Base-by-base conservation (phyloP, 1,284 basidiomycete species). In the Porodaedalea pini region DNA sequence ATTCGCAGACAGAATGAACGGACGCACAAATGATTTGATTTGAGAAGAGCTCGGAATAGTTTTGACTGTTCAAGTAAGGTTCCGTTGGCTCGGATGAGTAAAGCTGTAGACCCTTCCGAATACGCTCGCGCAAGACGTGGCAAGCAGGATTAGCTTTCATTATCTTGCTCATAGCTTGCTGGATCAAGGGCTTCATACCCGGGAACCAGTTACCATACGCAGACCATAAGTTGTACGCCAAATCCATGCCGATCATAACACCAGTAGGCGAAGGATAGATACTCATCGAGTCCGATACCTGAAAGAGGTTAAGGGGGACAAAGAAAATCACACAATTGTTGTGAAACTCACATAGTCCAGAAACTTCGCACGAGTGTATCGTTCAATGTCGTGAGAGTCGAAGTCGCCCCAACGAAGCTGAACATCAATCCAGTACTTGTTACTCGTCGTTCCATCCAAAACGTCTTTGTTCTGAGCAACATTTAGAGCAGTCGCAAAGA, bases 121-220 rank as follows among this genome's bases (percentile, higher is more conserved):
- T 97, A 77, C 97, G 96, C 76, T 99, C 97, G 53, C 97, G 90
- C 57, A 99, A 77, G 34, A 99, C 97, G 70, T 98, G 97, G 56
- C 92, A 87, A n/a, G 97, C 97, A 8, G 97, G 97, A 67, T 97
- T 96, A 45, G 94, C 94, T 72, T 96, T 96, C 94, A 98, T 97
- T 73, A 99, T 92, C 82, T 99, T 99, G 44, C 91, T 92, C 94
- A 99, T 98, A 2, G 96, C 97, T 75, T 98, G 95, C 74, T 98
- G 96, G 62, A 99, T 88, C 61, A 99, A 81, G 3, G 96, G 94
- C 77, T 99, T 99, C 82, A 96, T 85, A 54, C 96, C 96, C 15
- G 97, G 96, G 89, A 98, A 98, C 94, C 94, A 99, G 71, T 97
- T 96, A 60, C 96, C 97, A 69, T 98, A 99, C 1, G 93, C 96